Base-by-base conservation (phyloP, 257 asterid species). In the Solanum chmielewskii region DNA sequence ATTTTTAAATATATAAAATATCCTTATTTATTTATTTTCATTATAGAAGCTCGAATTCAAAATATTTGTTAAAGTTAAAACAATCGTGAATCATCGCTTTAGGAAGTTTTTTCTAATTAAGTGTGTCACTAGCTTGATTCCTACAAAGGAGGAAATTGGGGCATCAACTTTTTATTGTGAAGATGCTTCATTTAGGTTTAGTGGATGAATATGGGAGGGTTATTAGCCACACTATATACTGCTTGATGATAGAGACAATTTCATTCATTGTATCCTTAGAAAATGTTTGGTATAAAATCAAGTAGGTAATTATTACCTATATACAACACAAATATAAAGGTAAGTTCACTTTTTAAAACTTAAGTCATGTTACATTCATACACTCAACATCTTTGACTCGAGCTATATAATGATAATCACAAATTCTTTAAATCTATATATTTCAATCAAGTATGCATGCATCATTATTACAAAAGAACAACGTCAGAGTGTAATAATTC, bases 1-100 rank as follows among this genome's bases (percentile, higher is more conserved):
- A 68, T 11, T 64, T 64, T 64, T 0, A 7, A 18, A 5, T 4
- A 35, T 35, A 35, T 2, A 6, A 0, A 62, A 62, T 3, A 5
- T 0, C 1, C 15, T 62, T 0, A 0, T 0, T 0, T n/a, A 11
- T 59, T 59, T 23, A 3, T 23, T 11, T 18, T 1, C 2, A 4
- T 56, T 56, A 11, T 11, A 56, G 1, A 4, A 56, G 25, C 25
- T 20, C 25, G 2, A 56, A 56, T 56, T 2, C 64, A 56, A 56
- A 56, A 56, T 1, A 20, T 20, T 56, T 56, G 25, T 18, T 20
- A 56, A 56, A 11, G 25, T 20, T 56, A n/a, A 0, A 56, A 18
- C 25, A 20, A 56, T 20, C 25, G 0, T 56, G 64, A 10, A 7
- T 25, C 64, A 20, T 56, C 64, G 25, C 3, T 56, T 56, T 25